Base-by-base conservation (phyloP, 169 alveolate genomes). In the Plasmodium gonderi region DNA sequence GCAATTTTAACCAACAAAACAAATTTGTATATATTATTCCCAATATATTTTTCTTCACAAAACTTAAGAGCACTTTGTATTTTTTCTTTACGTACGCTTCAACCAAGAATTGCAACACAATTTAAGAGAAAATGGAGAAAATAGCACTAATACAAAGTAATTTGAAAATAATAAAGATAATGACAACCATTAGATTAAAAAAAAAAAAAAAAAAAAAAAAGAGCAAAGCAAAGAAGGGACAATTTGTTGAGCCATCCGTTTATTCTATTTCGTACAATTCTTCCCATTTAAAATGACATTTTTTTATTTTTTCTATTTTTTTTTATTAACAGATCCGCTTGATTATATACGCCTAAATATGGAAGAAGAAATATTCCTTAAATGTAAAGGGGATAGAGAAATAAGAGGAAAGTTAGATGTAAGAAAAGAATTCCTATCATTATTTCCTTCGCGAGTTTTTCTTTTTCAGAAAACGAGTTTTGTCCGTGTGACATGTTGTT, bases 311-410 rank as follows among this genome's bases (percentile, higher is more conserved):
- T n/a, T n/a, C n/a, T n/a, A n/a, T n/a, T n/a, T 36, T 75, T 23
- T 69, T 31, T 49, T n/a, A 20, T 78, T 45, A 42, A 90, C 92
- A 96, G 99, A 96, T 85, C 99, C 99, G 31, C 90, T 98, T 79
- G 99, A 98, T 75, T 93, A 97, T 76, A 96, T 98, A 31, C 96
- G 98, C 26, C 80, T 97, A 17, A 97, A 96, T 40, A 95, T 98
- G 78, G 99, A 98, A 72, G 99, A 97, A 75, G 79, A 82, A 49
- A 96, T 98, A 11, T 95, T 94, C 68, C 95, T 98, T 69, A 97
- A 97, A 75, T 97, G 99, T 95, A 96, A 97, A 90, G 98, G 98
- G 54, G 97, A 97, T 40, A 91, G 99, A 31, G 98, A 97, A 64
- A 89, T 98, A n/a, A 94, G 91, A 36, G 99, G 99, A 26, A 97